Conservation (phyloP, 2,329 filamentous ascomycete genomes). For the Tricladium varicosporioides region DNA sequence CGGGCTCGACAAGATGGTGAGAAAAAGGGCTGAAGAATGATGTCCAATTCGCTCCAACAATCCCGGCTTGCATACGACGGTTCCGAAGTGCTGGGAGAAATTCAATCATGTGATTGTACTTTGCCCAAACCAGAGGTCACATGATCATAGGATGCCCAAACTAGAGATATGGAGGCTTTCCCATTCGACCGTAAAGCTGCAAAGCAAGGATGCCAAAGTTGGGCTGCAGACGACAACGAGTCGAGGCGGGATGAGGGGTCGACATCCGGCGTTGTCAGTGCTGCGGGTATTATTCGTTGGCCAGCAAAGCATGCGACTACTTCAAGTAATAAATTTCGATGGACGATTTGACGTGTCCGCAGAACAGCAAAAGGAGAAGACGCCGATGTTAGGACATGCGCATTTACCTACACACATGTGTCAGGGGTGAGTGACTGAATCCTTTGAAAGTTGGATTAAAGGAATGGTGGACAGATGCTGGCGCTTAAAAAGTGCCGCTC, state of each 20-base stretch:
- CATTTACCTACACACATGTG: neutral
- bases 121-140: neutral
- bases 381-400: neutral
- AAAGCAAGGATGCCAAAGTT: neutral
- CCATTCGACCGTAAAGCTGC: neutral
- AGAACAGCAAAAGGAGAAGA: neutral
- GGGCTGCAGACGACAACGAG: neutral
- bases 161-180: neutral
- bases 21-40: slow-evolving; percentile 1
- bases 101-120: neutral
- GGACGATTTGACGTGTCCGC: neutral
- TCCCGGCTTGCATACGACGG: neutral
- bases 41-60: neutral
- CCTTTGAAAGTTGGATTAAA: neutral
- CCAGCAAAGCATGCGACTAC: neutral
- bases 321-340: neutral
- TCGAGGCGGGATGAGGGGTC: neutral
- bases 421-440: neutral
- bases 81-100: neutral
- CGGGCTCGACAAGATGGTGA: neutral
- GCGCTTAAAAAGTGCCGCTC: slow-evolving; percentile 1
- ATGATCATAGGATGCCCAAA: neutral
- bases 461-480: neutral
- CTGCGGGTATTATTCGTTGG: neutral
- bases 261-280: neutral